These are phyloP conservation scores for Forsythia suspensa DNA, from an alignment of 257 asterid species.

Conservation along the genomic window DNA sequence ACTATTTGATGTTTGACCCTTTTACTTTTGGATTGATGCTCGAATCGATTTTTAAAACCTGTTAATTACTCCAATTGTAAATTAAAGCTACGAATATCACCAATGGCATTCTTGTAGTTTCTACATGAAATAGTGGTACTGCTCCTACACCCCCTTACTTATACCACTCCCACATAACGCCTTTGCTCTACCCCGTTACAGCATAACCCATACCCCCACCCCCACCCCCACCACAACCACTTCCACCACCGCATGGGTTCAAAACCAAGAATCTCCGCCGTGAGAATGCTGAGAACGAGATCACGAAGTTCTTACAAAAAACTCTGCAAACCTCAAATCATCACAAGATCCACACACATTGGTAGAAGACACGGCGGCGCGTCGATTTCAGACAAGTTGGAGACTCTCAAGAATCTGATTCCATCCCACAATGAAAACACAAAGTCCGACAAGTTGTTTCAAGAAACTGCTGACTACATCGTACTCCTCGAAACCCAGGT, in stretches of 20 bases:
- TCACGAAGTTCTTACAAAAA: conserved; percentile 28
- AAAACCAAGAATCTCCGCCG: conserved; percentile 36
- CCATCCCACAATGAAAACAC: conserved; percentile 36
- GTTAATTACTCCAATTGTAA: no score
- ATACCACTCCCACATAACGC: conserved; percentile 49
- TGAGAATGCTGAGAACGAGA: conserved; percentile 46
- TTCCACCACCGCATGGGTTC: conserved; percentile 44
- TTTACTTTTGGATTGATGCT: no score
- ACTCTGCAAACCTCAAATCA: conserved; percentile 31
- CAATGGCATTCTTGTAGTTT: conserved; percentile 48
- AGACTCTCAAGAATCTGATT: conserved; percentile 51
- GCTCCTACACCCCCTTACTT: conserved; percentile 41
- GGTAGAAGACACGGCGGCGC: not conserved
- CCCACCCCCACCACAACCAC: conserved; percentile 12
- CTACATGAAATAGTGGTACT: conserved; percentile 22
- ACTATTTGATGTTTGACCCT: no score
- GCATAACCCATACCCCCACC: conserved; percentile 16
- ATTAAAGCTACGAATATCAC: not conserved
- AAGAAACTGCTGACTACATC: conserved; percentile 68
- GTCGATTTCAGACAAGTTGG: conserved; percentile 52
- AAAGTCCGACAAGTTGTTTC: conserved; percentile 48
- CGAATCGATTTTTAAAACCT: no score
- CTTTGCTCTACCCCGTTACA: conserved; percentile 36
- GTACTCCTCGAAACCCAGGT: conserved; percentile 53
- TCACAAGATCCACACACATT: not conserved